Conservation (phyloP, 345 rosid species). For the Microcos paniculata region DNA sequence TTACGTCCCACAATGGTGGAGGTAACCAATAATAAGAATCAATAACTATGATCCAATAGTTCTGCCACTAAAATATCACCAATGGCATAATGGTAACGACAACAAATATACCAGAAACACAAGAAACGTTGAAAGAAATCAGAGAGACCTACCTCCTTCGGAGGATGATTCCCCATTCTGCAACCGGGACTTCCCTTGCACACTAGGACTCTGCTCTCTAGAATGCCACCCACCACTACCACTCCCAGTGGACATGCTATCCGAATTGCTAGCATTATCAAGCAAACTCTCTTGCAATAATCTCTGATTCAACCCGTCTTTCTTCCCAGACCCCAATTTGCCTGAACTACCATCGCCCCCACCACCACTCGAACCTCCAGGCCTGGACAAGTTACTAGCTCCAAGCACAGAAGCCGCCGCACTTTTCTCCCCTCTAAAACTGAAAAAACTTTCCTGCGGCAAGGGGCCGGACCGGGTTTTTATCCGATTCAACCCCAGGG, state of each 20-base stretch:
- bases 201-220: slow-evolving; percentile 59
- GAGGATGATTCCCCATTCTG: slow-evolving; percentile 69
- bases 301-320: slow-evolving; percentile 46
- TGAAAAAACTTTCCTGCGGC: slow-evolving; percentile 80
- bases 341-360: slow-evolving; percentile 37
- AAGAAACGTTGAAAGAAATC: background rate
- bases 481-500: slow-evolving; percentile 88
- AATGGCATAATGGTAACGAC: background rate
- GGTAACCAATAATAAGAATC: background rate
- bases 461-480: slow-evolving; percentile 97
- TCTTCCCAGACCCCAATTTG: slow-evolving; percentile 48
- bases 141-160: slow-evolving; percentile 46
- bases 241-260: slow-evolving; percentile 43
- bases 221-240: slow-evolving; percentile 34
- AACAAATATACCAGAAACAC: background rate
- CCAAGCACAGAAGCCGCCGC: slow-evolving; percentile 42
- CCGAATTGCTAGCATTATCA: slow-evolving; percentile 43
- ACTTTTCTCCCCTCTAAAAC: slow-evolving; percentile 62
- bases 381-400: slow-evolving; percentile 79
- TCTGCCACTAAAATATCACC: slow-evolving; percentile 15
- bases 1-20: background rate
- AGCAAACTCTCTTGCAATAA: slow-evolving; percentile 44
- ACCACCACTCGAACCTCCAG: slow-evolving; percentile 9
- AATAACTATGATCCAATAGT: background rate
- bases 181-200: slow-evolving; percentile 49